Evolutionary conservation across 306 rosid genomes (phyloP).

Genomic region (Quercus variabilis): DNA sequence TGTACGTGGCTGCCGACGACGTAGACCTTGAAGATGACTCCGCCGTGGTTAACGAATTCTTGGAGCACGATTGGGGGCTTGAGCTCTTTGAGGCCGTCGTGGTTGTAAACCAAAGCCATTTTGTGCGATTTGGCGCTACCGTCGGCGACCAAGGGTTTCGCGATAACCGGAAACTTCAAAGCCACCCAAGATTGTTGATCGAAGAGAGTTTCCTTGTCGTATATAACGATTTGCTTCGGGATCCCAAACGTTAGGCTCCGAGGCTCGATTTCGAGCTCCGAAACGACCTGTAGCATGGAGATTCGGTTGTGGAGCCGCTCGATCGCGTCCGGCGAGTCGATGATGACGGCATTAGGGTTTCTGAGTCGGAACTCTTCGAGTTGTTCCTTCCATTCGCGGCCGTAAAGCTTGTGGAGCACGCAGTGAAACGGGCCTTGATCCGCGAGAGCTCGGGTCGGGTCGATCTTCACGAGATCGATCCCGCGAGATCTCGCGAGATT

Average conservation of each 20-base stretch:
- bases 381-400: constrained; percentile 66
- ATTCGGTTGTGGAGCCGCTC: constrained; percentile 84
- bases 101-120: constrained; percentile 74
- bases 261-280: constrained; percentile 60
- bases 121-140: constrained; percentile 90
- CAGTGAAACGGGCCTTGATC: constrained; percentile 89
- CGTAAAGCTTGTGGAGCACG: constrained; percentile 78
- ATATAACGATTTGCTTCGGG: constrained; percentile 85
- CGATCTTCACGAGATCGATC: constrained; percentile 59
- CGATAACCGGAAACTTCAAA: constrained; percentile 75
- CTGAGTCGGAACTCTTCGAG: constrained; percentile 34
- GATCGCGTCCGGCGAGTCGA: constrained; percentile 76
- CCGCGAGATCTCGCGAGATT: constrained; percentile 64
- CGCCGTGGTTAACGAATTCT: constrained; percentile 91
- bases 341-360: constrained; percentile 60
- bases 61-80: constrained; percentile 86
- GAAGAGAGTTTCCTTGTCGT: constrained; percentile 63
- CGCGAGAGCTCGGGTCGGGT: constrained; percentile 29
- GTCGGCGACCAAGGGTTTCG: constrained; percentile 85
- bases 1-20: constrained; percentile 70
- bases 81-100: constrained; percentile 54
- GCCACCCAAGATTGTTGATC: constrained; percentile 60
- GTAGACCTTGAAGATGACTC: constrained; percentile 87
- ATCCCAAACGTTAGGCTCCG: constrained; percentile 67
- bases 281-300: constrained; percentile 89